phyloP scores from a whole-genome alignment of 1,139 yeast genomes.

The Yamadazyma sp. region DNA sequence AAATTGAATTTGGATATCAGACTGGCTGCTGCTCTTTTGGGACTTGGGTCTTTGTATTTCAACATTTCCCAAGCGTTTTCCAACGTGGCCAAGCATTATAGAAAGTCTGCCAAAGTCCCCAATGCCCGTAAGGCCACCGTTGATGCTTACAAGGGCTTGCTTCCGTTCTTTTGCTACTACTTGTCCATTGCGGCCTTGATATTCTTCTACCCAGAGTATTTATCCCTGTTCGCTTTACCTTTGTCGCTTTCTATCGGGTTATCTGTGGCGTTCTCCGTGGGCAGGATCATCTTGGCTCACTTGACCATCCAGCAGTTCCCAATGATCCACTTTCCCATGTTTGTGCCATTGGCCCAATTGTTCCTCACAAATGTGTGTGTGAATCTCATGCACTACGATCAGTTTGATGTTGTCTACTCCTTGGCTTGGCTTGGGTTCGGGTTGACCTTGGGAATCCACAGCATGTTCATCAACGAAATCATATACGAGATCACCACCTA shows the following conservation, averaged over 20 bases:
- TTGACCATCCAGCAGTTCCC: constrained; percentile 82
- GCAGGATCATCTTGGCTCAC: constrained; percentile 86
- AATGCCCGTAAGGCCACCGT: constrained; percentile 26
- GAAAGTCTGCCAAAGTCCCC: constrained; percentile 21
- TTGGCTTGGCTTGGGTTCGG: constrained; percentile 77
- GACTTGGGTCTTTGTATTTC: constrained; percentile 59
- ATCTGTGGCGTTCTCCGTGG: constrained; percentile 80
- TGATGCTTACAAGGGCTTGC: constrained; percentile 59
- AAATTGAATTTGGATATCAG: constrained; percentile 32
- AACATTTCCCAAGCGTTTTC: constrained; percentile 71
- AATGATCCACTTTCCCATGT: constrained; percentile 63
- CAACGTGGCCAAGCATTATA: constrained; percentile 62
- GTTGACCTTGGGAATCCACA: constrained; percentile 70
- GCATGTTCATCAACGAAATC: constrained; percentile 77
- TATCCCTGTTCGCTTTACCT: constrained; percentile 53
- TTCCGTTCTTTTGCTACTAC: constrained; percentile 73
- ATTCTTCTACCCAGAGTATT: constrained; percentile 49
- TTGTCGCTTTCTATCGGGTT: constrained; percentile 69
- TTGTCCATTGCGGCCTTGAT: constrained; percentile 49
- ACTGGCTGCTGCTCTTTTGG: constrained; percentile 48
- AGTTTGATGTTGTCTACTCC: constrained; percentile 40
- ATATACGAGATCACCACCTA: constrained; percentile 79
- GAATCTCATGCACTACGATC: constrained; percentile 37
- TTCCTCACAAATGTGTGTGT: constrained; percentile 40
- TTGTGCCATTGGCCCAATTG: constrained; percentile 62